A percentile compares a stretch with the other conserved stretches of the same genome.
Evolutionary conservation across 106 monocot species (phyloP).

Genomic region (Dendrobium huoshanense): DNA sequence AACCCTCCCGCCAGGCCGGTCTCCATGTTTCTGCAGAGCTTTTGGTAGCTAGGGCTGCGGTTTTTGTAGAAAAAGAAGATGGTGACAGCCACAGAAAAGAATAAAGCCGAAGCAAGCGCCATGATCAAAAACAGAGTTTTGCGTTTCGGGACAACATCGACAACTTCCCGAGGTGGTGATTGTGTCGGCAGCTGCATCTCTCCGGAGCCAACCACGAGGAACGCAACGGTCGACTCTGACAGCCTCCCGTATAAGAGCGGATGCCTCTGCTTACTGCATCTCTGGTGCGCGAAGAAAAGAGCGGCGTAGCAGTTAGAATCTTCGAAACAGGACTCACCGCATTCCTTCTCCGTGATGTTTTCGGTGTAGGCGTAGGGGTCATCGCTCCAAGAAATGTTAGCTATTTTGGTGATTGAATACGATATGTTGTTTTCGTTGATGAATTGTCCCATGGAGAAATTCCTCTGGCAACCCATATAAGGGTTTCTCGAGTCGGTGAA

Average conservation of each 20-base stretch:
- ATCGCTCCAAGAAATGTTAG: neutral
- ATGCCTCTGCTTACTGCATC: conserved; percentile 34
- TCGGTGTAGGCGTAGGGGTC: neutral
- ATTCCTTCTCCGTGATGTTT: conserved; percentile 5
- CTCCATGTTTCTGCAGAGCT: neutral
- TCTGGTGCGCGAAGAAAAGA: conserved; percentile 9
- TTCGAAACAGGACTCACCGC: conserved; percentile 5
- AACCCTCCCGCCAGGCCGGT: conserved; percentile 3
- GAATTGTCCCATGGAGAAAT: conserved; percentile 10
- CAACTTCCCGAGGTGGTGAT: neutral
- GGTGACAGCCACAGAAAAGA: neutral
- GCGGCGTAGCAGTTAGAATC: conserved; percentile 32
- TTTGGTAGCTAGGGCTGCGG: neutral
- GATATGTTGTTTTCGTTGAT: neutral
- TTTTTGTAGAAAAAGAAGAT: neutral
- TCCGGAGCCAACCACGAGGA: conserved; percentile 9
- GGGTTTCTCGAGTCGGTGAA: neutral
- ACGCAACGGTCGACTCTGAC: neutral
- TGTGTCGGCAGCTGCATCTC: neutral
- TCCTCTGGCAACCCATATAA: neutral
- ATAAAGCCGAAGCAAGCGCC: neutral
- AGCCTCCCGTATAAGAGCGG: conserved; percentile 26
- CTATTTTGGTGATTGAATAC: neutral
- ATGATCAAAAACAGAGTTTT: neutral
- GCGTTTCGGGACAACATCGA: neutral